A percentile compares a stretch with the other conserved stretches of the same genome.
Evolutionary conservation across 1,284 basidiomycete genomes (phyloP).

Genomic region (Apiotrichum veenhuisii): DNA sequence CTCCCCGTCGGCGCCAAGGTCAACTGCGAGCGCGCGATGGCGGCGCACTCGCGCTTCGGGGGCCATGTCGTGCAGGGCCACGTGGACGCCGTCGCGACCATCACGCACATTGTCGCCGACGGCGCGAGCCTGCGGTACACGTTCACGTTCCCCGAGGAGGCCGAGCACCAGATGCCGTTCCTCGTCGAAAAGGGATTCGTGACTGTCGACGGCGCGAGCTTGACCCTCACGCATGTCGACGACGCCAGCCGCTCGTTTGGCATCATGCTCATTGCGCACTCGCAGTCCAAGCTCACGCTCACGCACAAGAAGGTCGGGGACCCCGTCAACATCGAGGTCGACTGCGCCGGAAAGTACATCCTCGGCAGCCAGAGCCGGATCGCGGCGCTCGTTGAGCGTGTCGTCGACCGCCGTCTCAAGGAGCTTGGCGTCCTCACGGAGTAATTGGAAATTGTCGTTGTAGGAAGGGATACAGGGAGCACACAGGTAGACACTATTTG

Average conservation of each 20-base stretch:
- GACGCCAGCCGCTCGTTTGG: conserved; percentile 66
- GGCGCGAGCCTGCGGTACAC: conserved; percentile 81
- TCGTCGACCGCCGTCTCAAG: conserved; percentile 55
- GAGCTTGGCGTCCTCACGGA: conserved; percentile 16
- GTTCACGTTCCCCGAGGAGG: conserved; percentile 67
- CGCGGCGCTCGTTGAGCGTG: conserved; percentile 62
- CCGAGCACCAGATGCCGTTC: conserved; percentile 69
- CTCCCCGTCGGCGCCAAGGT: conserved; percentile 74
- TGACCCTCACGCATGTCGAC: conserved; percentile 83
- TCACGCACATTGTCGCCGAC: conserved; percentile 65
- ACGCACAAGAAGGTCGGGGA: conserved; percentile 69
- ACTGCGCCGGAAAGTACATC: conserved; percentile 57
- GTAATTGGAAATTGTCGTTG: conserved; percentile 2
- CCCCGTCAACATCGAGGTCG: conserved; percentile 85
- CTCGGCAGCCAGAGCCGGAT: conserved; percentile 62
- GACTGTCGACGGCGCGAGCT: conserved; percentile 87
- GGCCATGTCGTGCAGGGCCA: conserved; percentile 99
- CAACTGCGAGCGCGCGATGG: conserved; percentile 95
- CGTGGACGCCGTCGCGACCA: conserved; percentile 81
- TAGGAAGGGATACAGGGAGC: neutral
- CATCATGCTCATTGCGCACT: conserved; percentile 94
- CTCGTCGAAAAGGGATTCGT: conserved; percentile 96
- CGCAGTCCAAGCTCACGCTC: conserved; percentile 82
- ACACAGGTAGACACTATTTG: neutral
- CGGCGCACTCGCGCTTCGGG: conserved; percentile 83